These are phyloP conservation scores for Purpureocillium lavendulum DNA, from an alignment of 2,329 filamentous ascomycete species.

Conservation along the genomic window DNA sequence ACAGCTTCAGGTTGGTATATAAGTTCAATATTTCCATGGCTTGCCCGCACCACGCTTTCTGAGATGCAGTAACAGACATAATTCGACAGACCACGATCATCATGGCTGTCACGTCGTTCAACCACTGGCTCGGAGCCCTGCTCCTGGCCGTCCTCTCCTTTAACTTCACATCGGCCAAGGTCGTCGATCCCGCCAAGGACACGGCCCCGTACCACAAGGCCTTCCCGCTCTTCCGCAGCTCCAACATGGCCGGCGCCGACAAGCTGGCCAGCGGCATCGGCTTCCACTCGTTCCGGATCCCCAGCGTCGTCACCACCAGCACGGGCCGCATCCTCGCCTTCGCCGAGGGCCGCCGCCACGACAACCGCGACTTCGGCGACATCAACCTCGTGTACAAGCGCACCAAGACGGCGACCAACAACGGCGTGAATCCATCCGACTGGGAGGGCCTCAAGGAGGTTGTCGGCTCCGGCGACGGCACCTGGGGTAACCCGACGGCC, in stretches of 20 bases:
- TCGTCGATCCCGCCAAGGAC: no score
- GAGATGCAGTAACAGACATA: no score
- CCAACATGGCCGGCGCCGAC: conserved; percentile 16
- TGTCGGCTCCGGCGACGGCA: conserved; percentile 12
- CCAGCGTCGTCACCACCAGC: conserved; percentile 14
- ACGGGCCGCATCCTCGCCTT: conserved; percentile 17
- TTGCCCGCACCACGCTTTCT: no score
- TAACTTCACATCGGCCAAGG: no score
- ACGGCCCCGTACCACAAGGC: conserved; percentile 9
- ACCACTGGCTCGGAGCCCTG: no score
- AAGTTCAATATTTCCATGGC: no score
- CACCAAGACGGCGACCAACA: conserved; percentile 12
- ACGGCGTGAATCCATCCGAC: conserved; percentile 12
- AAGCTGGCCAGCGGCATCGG: conserved; percentile 15
- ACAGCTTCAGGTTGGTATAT: no score
- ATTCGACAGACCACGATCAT: no score
- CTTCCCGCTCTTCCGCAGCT: conserved; percentile 16
- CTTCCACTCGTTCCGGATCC: conserved; percentile 20
- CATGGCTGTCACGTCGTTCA: no score
- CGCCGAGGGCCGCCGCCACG: conserved; percentile 15
- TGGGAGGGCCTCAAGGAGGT: conserved; percentile 17
- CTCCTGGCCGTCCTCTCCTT: no score
- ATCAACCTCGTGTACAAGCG: conserved; percentile 21
- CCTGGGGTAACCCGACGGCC: conserved; percentile 20
- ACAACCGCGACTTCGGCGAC: conserved; percentile 17